Base-by-base conservation (phyloP, 305 asterid genomes). In the Fraxinus sp. region DNA sequence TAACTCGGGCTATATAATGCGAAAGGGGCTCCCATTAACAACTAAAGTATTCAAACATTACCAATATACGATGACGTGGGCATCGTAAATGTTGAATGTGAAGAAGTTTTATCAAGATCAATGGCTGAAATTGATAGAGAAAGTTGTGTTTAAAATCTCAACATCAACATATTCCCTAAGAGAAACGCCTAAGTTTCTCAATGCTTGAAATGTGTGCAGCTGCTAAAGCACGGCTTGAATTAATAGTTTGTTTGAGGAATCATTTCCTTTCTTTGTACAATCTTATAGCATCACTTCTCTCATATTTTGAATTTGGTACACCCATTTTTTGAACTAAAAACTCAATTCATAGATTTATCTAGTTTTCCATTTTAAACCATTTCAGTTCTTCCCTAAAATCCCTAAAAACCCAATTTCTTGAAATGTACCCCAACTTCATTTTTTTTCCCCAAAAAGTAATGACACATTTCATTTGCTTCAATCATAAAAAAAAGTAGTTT, bases 131-230 rank as follows among this genome's bases (percentile, higher is more conserved):
- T 84, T n/a, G 95, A 90, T 0, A 86, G 73, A 32, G 93, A 90
- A 64, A 90, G 83, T 79, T 91, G 97, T 14, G 92, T 90, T 66
- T 66, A 92, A 85, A 62, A 88, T 90, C 80, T 94, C 97, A 20
- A 96, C 95, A 89, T 94, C 97, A 7, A 98, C 99, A 77, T 90
- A 96, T 83, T 94, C 92, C 84, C 93, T 86, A 68, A 94, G 97
- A 84, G 94, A 96, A 91, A 84, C 82, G 80, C 98, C 99, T 81
- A 94, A 87, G 87, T 91, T 94, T 77, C 90, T 91, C 73, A 96
- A 89, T 36, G 99, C 92, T 82, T 92, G 92, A 83, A 91, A 93
- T 94, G 81, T 96, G 98, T 2, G 97, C 97, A 82, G 97, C 97
- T 37, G 4, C 49, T 41, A 41, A 2, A 41, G 49, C 3, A 41